phyloP scores from a whole-genome alignment of 768 basidiomycete genomes.

The Chalciporus chontae region DNA sequence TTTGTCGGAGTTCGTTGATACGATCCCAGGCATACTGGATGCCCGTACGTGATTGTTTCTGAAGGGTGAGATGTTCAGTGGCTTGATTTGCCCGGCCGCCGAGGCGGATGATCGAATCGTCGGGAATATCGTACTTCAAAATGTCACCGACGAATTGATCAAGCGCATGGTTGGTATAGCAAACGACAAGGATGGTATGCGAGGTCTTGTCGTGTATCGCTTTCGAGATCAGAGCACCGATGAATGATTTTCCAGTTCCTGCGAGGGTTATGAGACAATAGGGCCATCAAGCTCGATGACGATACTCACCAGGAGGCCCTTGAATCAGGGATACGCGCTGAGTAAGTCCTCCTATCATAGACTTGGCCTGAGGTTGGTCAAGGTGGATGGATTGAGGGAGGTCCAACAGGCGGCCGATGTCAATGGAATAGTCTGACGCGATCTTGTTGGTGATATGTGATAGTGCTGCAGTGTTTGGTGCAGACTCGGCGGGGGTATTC shows the following conservation, averaged over 20 bases:
- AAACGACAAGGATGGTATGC: conserved; percentile 58
- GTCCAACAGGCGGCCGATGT: conserved; percentile 37
- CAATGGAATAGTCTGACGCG: conserved; percentile 27
- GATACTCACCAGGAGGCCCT: conserved; percentile 59
- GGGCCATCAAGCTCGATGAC: too few relatives aligned
- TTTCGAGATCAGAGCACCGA: conserved; percentile 63
- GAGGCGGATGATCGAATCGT: conserved; percentile 48
- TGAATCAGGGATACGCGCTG: conserved; percentile 61
- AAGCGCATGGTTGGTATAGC: conserved; percentile 71
- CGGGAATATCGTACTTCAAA: conserved; percentile 53
- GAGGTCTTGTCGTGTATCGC: conserved; percentile 44
- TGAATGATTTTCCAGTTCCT: conserved; percentile 75
- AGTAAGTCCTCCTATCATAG: conserved; percentile 48
- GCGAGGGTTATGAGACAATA: not conserved
- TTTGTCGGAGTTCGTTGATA: conserved; percentile 21
- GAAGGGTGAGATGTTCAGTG: conserved; percentile 45
- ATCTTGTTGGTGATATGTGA: conserved; percentile 26
- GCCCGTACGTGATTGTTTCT: conserved; percentile 6
- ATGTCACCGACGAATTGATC: conserved; percentile 66
- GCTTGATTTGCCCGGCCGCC: conserved; percentile 48
- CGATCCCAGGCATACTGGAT: conserved; percentile 1
- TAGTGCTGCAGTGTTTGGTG: not conserved
- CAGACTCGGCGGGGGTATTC: conserved; percentile 1
- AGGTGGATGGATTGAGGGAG: conserved; percentile 39
- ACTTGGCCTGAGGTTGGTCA: conserved; percentile 46